A percentile compares a stretch with the other conserved stretches of the same genome.
Conservation (phyloP, 345 rosid genomes). For the Corchorus olitorius region DNA sequence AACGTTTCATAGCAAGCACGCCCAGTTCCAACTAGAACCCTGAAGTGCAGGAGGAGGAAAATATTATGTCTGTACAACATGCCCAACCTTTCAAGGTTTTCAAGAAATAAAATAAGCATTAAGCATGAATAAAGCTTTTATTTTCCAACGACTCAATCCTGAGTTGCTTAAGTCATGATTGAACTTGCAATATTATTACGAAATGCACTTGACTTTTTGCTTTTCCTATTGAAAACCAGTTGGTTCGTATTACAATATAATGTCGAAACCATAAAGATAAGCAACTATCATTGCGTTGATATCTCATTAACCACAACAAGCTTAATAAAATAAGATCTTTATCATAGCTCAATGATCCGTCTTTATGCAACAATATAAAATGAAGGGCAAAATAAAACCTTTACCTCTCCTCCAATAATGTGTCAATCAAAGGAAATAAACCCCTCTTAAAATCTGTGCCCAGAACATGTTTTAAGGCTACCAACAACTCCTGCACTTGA, state of each 20-base stretch:
- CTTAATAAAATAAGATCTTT: constrained; percentile 11
- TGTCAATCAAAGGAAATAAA: constrained; percentile 95
- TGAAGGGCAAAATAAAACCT: background rate
- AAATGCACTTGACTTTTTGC: background rate
- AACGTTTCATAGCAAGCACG: constrained; percentile 96
- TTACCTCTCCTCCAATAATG: constrained; percentile 92
- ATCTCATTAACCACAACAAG: background rate
- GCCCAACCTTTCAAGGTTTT: background rate
- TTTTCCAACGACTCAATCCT: too few relatives aligned
- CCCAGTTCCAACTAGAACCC: constrained; percentile 98
- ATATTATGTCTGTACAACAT: background rate
- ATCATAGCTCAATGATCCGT: background rate
- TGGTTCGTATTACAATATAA: background rate
- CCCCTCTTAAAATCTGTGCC: constrained; percentile 99
- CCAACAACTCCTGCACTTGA: constrained; percentile 84
- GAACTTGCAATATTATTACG: background rate
- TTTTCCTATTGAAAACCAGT: background rate
- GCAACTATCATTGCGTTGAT: background rate
- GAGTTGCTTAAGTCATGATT: background rate
- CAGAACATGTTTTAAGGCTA: constrained; percentile 93
- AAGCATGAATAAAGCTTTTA: background rate
- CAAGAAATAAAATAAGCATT: background rate
- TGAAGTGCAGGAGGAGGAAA: constrained; percentile 31
- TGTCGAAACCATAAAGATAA: background rate
- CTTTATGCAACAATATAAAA: background rate